phyloP scores from a whole-genome alignment of 1,139 yeast genomes.

The Taphrina deformans region DNA sequence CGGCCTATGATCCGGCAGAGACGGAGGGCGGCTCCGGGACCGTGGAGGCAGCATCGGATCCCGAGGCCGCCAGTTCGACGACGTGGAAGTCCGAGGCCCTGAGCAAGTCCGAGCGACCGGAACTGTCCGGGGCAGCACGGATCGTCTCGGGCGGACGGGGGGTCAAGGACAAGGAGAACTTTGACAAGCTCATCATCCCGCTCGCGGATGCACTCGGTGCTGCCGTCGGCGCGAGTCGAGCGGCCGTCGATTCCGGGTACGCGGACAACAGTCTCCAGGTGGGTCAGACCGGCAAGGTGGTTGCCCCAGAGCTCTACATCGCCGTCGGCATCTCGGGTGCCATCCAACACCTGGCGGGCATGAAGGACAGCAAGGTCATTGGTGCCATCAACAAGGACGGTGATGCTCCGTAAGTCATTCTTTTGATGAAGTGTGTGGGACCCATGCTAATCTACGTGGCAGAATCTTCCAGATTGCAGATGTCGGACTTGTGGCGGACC shows the following conservation, averaged over 20 bases:
- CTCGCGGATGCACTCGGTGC: constrained; percentile 83
- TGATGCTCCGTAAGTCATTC: constrained; percentile 58
- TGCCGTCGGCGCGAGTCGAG: constrained; percentile 97
- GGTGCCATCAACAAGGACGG: constrained; percentile 79
- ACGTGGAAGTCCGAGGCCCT: constrained; percentile 73
- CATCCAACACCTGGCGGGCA: constrained; percentile 95
- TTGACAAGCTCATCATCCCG: constrained; percentile 74
- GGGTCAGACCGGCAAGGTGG: constrained; percentile 97
- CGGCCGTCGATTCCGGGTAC: constrained; percentile 94
- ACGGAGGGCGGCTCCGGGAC: constrained; percentile 50
- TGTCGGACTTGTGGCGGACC: constrained; percentile 83
- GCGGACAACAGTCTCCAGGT: constrained; percentile 97
- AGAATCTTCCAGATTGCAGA: constrained; percentile 83
- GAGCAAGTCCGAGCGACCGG: constrained; percentile 83
- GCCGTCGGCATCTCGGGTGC: constrained; percentile 97
- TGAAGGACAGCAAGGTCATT: constrained; percentile 92
- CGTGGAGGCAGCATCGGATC: constrained; percentile 55
- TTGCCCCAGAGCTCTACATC: constrained; percentile 90
- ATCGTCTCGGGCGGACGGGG: constrained; percentile 96
- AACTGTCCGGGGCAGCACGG: constrained; percentile 73
- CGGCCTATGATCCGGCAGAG: constrained; percentile 68
- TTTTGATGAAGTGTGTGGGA: not conserved
- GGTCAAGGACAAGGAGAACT: constrained; percentile 82
- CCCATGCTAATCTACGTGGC: not conserved
- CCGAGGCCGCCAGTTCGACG: constrained; percentile 43